Conservation (phyloP, 805 yeast species). For the Alloascoidea hylecoeti region DNA sequence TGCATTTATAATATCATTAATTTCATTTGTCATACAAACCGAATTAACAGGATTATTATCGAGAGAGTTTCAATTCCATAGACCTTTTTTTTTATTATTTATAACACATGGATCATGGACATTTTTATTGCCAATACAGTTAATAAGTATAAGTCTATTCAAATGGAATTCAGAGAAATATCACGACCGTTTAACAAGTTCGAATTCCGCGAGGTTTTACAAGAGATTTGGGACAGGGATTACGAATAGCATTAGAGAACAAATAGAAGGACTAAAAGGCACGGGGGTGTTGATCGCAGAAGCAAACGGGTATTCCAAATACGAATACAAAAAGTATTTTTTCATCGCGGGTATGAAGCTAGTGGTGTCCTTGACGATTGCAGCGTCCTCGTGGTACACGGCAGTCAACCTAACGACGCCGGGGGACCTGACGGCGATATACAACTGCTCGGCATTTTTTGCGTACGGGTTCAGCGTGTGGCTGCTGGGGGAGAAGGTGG, state of each 20-base stretch:
- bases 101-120: constrained; percentile 74
- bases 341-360: constrained; percentile 26
- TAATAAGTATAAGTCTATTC: constrained; percentile 28
- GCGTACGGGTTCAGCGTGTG: constrained; percentile 79
- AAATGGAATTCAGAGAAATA: constrained; percentile 22
- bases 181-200: constrained; percentile 8
- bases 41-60: constrained; percentile 66
- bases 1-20: constrained; percentile 32
- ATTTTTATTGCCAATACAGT: constrained; percentile 59
- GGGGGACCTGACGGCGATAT: constrained; percentile 79
- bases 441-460: constrained; percentile 81
- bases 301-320: constrained; percentile 7
- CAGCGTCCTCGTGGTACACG: constrained; percentile 78
- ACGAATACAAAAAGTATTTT: constrained; percentile 21
- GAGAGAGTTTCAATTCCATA: constrained; percentile 35
- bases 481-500: constrained; percentile 49
- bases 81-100: constrained; percentile 46
- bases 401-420: constrained; percentile 75
- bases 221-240: constrained; percentile 8
- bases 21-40: constrained; percentile 66
- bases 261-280: constrained; percentile 7
- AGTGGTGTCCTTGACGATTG: constrained; percentile 48
- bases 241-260: constrained; percentile 12
- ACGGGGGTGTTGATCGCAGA: constrained; percentile 12
- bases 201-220: constrained; percentile 4